phyloP scores from a whole-genome alignment of 2,329 filamentous ascomycete species.

The Scorias spongiosa region DNA sequence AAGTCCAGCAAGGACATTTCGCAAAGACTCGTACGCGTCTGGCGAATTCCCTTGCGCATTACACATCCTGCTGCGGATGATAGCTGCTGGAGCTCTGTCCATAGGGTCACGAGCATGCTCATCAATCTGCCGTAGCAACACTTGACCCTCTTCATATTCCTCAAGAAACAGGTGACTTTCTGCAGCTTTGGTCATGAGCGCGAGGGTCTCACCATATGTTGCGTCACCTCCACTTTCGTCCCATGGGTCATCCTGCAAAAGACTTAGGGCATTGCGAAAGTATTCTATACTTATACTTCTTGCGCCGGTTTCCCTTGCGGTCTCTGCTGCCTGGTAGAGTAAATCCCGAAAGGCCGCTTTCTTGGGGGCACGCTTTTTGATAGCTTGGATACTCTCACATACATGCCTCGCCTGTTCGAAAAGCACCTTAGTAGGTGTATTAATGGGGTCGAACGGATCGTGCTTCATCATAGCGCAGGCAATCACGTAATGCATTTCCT shows the following conservation, averaged over 20 bases:
- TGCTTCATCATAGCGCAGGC: slow-evolving; percentile 67
- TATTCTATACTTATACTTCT: slow-evolving; percentile 70
- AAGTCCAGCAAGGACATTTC: slow-evolving; percentile 54
- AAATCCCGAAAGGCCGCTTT: slow-evolving; percentile 48
- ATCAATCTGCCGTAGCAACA: slow-evolving; percentile 56
- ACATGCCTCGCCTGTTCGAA: slow-evolving; percentile 72
- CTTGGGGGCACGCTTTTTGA: slow-evolving; percentile 47
- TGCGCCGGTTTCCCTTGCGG: slow-evolving; percentile 68
- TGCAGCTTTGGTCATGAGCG: slow-evolving; percentile 61
- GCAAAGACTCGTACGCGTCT: slow-evolving; percentile 54
- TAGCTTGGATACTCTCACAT: slow-evolving; percentile 59
- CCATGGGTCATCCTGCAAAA: slow-evolving; percentile 76
- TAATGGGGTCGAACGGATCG: slow-evolving; percentile 42
- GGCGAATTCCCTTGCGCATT: slow-evolving; percentile 57
- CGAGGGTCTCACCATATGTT: slow-evolving; percentile 73
- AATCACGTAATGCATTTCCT: slow-evolving; percentile 84
- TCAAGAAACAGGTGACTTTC: slow-evolving; percentile 73
- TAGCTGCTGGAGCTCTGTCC: slow-evolving; percentile 72
- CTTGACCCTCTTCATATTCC: slow-evolving; percentile 50
- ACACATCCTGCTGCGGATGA: slow-evolving; percentile 66
- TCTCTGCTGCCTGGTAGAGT: slow-evolving; percentile 63
- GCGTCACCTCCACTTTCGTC: slow-evolving; percentile 47
- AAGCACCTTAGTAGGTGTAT: slow-evolving; percentile 31
- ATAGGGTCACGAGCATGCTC: slow-evolving; percentile 52
- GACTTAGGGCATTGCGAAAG: slow-evolving; percentile 56